Conservation (phyloP, 176 grass and related monocot genomes). For the Elaeis guineensis region DNA sequence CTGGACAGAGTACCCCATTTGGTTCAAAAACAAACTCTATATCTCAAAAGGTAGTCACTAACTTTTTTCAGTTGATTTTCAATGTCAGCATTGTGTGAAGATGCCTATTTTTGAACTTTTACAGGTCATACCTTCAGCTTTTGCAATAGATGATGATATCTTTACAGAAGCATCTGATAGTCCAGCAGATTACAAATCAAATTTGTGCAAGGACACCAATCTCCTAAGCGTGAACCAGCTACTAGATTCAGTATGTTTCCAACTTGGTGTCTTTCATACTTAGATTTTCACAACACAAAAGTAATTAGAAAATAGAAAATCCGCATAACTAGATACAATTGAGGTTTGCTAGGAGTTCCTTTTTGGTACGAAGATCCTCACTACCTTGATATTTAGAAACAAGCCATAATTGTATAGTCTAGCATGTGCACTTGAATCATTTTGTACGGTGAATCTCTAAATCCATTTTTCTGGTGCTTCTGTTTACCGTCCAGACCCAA, state of each 20-base stretch:
- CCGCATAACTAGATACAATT: too few relatives aligned
- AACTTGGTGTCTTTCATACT: not conserved
- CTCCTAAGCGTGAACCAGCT: conserved; percentile 63
- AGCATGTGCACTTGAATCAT: too few relatives aligned
- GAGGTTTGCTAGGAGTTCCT: too few relatives aligned
- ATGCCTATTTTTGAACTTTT: conserved; percentile 7
- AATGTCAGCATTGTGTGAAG: not conserved
- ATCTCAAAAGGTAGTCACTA: conserved; percentile 45
- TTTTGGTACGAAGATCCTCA: too few relatives aligned
- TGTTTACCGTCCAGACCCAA: too few relatives aligned
- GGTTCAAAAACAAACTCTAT: conserved; percentile 34
- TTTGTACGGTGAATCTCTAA: too few relatives aligned
- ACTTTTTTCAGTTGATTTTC: not conserved
- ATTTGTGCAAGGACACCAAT: conserved; percentile 21
- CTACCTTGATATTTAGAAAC: too few relatives aligned
- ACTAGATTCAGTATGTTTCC: conserved; percentile 59
- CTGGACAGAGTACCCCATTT: conserved; percentile 21
- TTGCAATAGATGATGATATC: conserved; percentile 70
- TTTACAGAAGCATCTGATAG: conserved; percentile 49
- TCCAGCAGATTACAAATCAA: conserved; percentile 28
- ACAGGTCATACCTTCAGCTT: conserved; percentile 56
- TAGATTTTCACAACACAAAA: not conserved
- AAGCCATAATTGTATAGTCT: too few relatives aligned
- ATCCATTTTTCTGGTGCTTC: too few relatives aligned
- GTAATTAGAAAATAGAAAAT: too few relatives aligned